These are phyloP conservation scores for Diaporthe sp. DNA, from an alignment of 2,329 filamentous ascomycete genomes.

Conservation along the genomic window DNA sequence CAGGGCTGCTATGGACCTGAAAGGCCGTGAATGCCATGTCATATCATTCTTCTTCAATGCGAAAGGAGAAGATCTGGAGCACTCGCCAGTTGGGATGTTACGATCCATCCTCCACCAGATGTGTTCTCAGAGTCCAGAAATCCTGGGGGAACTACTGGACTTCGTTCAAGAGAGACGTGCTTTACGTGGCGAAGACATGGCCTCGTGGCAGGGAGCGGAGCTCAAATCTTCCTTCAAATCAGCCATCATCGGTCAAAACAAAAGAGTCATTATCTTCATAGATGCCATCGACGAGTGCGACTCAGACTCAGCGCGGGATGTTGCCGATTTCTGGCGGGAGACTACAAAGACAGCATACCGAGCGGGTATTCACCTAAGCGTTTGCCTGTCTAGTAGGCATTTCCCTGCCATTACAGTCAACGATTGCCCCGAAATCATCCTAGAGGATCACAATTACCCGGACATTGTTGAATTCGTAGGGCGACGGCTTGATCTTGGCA, in stretches of 20 bases:
- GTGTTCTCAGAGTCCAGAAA: not conserved
- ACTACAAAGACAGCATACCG: not conserved
- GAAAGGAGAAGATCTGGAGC: not conserved
- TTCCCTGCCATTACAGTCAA: not conserved
- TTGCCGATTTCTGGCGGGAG: not conserved
- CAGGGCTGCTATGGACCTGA: not conserved
- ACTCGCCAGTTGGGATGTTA: not conserved
- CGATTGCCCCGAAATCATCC: not conserved
- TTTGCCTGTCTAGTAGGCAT: not conserved
- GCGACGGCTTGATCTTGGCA: not conserved
- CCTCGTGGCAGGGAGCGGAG: not conserved
- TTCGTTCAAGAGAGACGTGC: not conserved
- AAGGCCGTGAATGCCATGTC: not conserved
- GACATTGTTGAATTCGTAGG: not conserved
- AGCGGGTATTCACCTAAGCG: not conserved
- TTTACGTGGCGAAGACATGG: not conserved
- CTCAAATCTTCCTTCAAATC: not conserved
- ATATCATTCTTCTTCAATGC: slow-evolving; percentile 1
- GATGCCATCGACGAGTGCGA: slow-evolving; percentile 9
- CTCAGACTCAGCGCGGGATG: not conserved
- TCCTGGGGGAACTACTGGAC: not conserved
- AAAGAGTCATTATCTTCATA: not conserved
- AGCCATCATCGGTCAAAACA: not conserved
- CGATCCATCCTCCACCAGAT: not conserved
- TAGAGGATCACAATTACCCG: not conserved